These are phyloP conservation scores for Yamadazyma philogaea DNA, from an alignment of 805 yeast genomes.

Conservation along the genomic window DNA sequence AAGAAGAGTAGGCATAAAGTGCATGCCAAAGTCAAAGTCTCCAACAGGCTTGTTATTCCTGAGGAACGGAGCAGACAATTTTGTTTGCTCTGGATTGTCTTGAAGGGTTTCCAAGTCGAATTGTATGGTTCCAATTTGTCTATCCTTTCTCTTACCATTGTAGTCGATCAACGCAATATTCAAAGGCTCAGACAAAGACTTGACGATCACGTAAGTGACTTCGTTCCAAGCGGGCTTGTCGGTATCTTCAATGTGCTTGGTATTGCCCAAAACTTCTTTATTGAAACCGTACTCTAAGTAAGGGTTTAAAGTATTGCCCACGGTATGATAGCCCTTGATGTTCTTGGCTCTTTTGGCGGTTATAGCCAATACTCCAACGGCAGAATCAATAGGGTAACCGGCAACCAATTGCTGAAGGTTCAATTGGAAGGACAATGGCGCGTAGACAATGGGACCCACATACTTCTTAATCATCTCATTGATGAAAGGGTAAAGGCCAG, in stretches of 20 bases:
- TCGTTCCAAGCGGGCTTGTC: constrained; percentile 81
- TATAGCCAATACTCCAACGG: constrained; percentile 82
- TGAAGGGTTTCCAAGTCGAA: constrained; percentile 67
- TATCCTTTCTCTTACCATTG: constrained; percentile 78
- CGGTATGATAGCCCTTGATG: constrained; percentile 63
- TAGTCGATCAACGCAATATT: constrained; percentile 68
- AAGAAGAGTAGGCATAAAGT: constrained; percentile 72
- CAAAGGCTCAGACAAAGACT: constrained; percentile 79
- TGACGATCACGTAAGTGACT: constrained; percentile 64
- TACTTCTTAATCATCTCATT: constrained; percentile 83
- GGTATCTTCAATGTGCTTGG: constrained; percentile 67
- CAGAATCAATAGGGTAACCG: constrained; percentile 73
- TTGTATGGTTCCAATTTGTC: constrained; percentile 71
- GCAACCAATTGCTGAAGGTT: constrained; percentile 88
- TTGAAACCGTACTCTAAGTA: constrained; percentile 71
- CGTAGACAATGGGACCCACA: constrained; percentile 81
- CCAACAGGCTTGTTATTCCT: constrained; percentile 87
- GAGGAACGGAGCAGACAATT: constrained; percentile 55
- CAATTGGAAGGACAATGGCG: constrained; percentile 90
- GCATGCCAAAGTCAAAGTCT: constrained; percentile 62
- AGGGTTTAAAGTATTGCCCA: constrained; percentile 86
- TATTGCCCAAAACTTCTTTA: constrained; percentile 58
- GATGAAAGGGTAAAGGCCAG: constrained; percentile 81
- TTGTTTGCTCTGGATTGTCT: constrained; percentile 48
- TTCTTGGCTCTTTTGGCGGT: constrained; percentile 63